Percentiles rank a stretch among this genome's conserved stretches.
Conservation (phyloP, 108 stramenopile species). For the Cylindrotheca closterium region DNA sequence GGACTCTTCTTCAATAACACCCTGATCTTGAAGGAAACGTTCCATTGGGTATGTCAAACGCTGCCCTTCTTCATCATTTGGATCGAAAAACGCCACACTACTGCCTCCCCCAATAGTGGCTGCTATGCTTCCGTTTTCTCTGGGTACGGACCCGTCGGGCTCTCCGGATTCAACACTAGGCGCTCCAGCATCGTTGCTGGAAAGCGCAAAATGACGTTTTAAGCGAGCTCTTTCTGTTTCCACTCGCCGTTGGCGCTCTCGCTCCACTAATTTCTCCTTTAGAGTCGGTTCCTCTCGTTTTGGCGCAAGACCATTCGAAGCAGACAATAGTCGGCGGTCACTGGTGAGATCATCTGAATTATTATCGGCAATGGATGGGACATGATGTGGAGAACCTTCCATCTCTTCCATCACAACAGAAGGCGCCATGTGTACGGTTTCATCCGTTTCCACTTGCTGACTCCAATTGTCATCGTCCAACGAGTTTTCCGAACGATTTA, state of each 20-base stretch:
- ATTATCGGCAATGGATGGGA: neutral
- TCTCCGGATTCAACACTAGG: slow-evolving; percentile 23
- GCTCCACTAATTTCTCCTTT: slow-evolving; percentile 71
- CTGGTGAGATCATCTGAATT: neutral
- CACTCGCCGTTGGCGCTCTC: slow-evolving; percentile 69
- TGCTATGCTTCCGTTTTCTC: slow-evolving; percentile 38
- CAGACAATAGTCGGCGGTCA: neutral
- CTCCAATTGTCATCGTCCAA: slow-evolving; percentile 56
- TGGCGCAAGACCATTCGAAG: slow-evolving; percentile 20
- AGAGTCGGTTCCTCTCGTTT: slow-evolving; percentile 53
- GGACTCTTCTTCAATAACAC: slow-evolving; percentile 12
- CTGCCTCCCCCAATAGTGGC: slow-evolving; percentile 53
- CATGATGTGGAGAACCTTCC: slow-evolving; percentile 3
- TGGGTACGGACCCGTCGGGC: slow-evolving; percentile 1
- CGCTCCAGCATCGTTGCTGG: slow-evolving; percentile 12
- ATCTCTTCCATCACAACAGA: slow-evolving; percentile 13
- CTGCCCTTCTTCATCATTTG: slow-evolving; percentile 6
- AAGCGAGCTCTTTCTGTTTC: slow-evolving; percentile 71
- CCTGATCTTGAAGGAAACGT: slow-evolving; percentile 54
- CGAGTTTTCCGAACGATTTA: too few relatives aligned
- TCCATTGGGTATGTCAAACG: slow-evolving; percentile 64
- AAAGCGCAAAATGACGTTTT: slow-evolving; percentile 71
- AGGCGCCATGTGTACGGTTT: slow-evolving; percentile 14
- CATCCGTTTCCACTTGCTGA: slow-evolving; percentile 42
- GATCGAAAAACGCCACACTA: slow-evolving; percentile 36